These are phyloP conservation scores for Houttuynia cordata DNA, from an alignment of 164 flowering plant genomes.

Conservation along the genomic window DNA sequence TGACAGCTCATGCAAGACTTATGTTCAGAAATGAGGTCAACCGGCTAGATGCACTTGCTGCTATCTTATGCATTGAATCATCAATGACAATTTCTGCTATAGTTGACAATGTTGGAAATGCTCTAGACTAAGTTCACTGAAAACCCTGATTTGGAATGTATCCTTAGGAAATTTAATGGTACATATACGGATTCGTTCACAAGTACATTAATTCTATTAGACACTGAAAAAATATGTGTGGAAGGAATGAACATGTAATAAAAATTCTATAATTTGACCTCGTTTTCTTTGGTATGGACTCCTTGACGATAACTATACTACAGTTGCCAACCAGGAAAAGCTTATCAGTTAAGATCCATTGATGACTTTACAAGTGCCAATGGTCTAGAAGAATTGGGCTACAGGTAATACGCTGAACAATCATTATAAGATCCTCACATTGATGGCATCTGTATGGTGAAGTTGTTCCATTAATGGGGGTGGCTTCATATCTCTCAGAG, in stretches of 20 bases:
- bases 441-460: neutral
- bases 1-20: slow-evolving; percentile 89
- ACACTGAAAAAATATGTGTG: neutral
- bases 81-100: slow-evolving; percentile 97
- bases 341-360: slow-evolving; percentile 43
- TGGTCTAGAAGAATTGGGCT: slow-evolving; percentile 12
- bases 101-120: slow-evolving; percentile 83
- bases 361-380: slow-evolving; percentile 26
- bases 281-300: neutral
- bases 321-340: slow-evolving; percentile 76
- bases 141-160: slow-evolving; percentile 89
- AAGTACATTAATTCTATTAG: neutral
- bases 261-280: too few relatives aligned
- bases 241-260: too few relatives aligned
- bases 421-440: neutral
- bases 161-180: slow-evolving; percentile 24
- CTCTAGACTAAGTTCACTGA: slow-evolving; percentile 87
- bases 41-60: slow-evolving; percentile 73
- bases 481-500: neutral
- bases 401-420: slow-evolving; percentile 1
- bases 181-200: too few relatives aligned
- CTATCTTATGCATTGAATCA: slow-evolving; percentile 88
- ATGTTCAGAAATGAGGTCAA: slow-evolving; percentile 95
- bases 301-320: slow-evolving; percentile 23
- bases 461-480: too few relatives aligned